Base-by-base conservation (phyloP, 371 early-diverging fungal genomes). In the Rhizopus arrhizus region DNA sequence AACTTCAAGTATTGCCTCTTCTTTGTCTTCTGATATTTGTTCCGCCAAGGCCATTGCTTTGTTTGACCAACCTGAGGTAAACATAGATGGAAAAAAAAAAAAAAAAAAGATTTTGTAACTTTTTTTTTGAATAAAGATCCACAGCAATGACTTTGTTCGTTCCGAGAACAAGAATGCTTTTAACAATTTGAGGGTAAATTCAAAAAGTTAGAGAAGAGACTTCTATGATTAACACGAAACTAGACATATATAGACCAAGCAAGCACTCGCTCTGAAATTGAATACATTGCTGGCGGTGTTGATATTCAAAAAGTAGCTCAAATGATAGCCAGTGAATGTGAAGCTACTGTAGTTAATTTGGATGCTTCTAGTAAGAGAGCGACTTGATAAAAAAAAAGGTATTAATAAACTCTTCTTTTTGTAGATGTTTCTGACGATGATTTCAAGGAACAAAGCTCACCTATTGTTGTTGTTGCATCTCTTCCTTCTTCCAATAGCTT, bases 41-140 rank as follows among this genome's bases (percentile, higher is more conserved):
- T 63, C 69, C 32, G 73, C 74, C 22, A 69, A 76, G 54, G 51
- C 73, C 9, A 63, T 81, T 48, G 74, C 76, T 38, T 56, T 81
- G 15, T 56, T 81, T 35, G 73, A 77, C 65, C 81, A 81, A 56
- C 81, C 78, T 40, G 66, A 69, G 66, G 81, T 81, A 75, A 40
- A 40, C 2, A 22, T 22, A 22, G 22, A 22, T 22, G 22, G 2
- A 22, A 22, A 22, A 22, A 22, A 22, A 22, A 22, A 22, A 22
- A 22, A 22, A 22, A 22, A 22, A 22, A 22, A 46, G 12, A 10
- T 33, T 42, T 34, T 16, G 42, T 45, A 42, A 46, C 56, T 29
- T 38, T 47, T 48, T 36, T 13, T 32, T 38, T 42, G 13, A 12
- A 15, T n/a, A 34, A 43, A 80, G 81, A 60, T 81, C 42, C 78